phyloP scores from a whole-genome alignment of 768 basidiomycete genomes.

The Mycena haematopus region DNA sequence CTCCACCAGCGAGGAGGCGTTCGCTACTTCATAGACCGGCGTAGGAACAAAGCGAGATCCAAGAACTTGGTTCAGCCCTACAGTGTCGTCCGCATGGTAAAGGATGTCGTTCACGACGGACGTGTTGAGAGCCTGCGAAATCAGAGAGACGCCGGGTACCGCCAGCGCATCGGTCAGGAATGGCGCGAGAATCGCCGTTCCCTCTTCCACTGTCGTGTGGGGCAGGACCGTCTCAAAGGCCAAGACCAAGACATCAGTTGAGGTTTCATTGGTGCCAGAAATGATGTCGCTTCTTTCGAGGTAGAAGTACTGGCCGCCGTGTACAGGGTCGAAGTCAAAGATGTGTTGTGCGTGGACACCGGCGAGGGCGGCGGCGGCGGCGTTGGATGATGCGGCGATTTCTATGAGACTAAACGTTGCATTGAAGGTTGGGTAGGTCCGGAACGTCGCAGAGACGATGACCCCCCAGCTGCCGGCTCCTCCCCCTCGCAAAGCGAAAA shows the following conservation, averaged over 20 bases:
- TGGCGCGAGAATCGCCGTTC: constrained; percentile 28
- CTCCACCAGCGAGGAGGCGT: constrained; percentile 22
- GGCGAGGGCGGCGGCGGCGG: constrained; percentile 33
- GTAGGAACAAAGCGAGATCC: constrained; percentile 30
- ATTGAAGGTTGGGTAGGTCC: constrained; percentile 42
- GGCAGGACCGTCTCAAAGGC: constrained; percentile 21
- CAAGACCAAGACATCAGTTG: too few relatives aligned
- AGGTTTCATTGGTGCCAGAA: too few relatives aligned
- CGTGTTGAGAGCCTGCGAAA: background rate
- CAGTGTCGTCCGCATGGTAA: constrained; percentile 22
- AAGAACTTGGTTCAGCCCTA: constrained; percentile 15
- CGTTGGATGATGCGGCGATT: constrained; percentile 29
- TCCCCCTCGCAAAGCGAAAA: background rate
- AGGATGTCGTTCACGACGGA: constrained; percentile 24
- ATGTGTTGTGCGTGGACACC: constrained; percentile 42
- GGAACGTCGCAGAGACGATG: constrained; percentile 43
- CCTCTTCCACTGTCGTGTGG: constrained; percentile 26
- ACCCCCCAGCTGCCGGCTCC: constrained; percentile 27
- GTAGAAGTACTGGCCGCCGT: constrained; percentile 38
- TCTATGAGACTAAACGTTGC: constrained; percentile 30
- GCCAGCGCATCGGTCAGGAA: constrained; percentile 29
- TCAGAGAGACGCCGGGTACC: constrained; percentile 23
- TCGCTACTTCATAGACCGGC: constrained; percentile 11
- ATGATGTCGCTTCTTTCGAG: background rate
- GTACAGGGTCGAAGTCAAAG: constrained; percentile 39